Evolutionary conservation across 495 filamentous ascomycete genomes (phyloP).

Genomic region (Niebla homalea): DNA sequence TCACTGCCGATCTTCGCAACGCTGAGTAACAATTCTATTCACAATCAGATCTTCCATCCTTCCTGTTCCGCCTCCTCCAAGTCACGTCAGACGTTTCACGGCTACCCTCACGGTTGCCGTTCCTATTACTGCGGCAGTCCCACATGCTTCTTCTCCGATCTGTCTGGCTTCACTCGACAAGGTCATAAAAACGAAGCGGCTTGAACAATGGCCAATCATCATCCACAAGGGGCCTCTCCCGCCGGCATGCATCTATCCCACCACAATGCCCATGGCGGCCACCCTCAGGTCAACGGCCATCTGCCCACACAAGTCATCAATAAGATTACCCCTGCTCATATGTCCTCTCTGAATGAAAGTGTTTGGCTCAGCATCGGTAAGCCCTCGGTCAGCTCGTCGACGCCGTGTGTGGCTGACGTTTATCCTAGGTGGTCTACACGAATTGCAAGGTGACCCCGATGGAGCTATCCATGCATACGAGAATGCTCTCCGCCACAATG

Average conservation of each 20-base stretch:
- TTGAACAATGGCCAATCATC: constrained; percentile 17
- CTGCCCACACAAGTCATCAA: constrained; percentile 39
- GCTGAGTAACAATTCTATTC: too few species aligned
- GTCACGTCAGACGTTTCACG: too few species aligned
- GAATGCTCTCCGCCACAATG: constrained; percentile 72
- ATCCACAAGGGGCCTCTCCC: constrained; percentile 41
- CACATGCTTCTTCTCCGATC: too few species aligned
- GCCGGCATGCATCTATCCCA: constrained; percentile 30
- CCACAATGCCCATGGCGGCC: constrained; percentile 36
- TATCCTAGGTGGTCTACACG: constrained; percentile 60
- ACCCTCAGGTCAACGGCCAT: constrained; percentile 40
- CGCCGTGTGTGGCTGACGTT: constrained; percentile 8
- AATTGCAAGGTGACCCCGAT: constrained; percentile 77
- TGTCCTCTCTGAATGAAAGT: constrained; percentile 59
- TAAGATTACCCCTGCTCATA: constrained; percentile 44
- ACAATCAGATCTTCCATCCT: too few species aligned
- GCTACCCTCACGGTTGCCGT: too few species aligned
- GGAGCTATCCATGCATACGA: constrained; percentile 82
- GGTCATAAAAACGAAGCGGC: too few species aligned
- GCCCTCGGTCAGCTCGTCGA: constrained; percentile 12
- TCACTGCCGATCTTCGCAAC: too few species aligned
- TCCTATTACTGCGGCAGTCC: too few species aligned
- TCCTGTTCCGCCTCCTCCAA: too few species aligned
- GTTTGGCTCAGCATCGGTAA: constrained; percentile 93
- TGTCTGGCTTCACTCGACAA: too few species aligned